Base-by-base conservation (phyloP, 805 yeast genomes). In the Myxozyma monticola region DNA sequence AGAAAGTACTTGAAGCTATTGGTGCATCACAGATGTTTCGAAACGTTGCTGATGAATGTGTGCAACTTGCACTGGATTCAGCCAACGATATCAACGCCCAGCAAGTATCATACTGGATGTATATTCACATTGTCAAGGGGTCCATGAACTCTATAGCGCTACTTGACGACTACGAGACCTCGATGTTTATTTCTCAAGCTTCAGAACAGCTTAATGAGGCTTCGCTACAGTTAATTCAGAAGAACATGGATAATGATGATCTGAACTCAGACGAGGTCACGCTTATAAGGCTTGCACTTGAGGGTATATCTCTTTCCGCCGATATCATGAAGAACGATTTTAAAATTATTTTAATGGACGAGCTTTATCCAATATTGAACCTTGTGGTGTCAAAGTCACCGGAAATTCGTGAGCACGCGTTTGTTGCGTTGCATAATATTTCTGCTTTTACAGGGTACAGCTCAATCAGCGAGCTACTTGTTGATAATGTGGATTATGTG, bases 401-500 rank as follows among this genome's bases (percentile, higher is more conserved):
- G 26, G 36, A 66, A 53, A 65, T 79, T 6, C 64, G 84, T 56
- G 53, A 72, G 49, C 76, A 72, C 61, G 79, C 96, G 31, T 77
- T 78, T 56, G 54, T 63, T 1, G 79, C 88, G 0, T 68, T 80
- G 2, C 50, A 70, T 17, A 69, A 78, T 2, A 68, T 90, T 4
- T 77, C 87, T 0, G 57, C 66, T 8, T 64, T 71, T 3, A 69
- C 81, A 10, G 84, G 83, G 52, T 67, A 67, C 45, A 65, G 68
- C 14, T 79, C 88, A 0, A 66, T 90, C 1, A 70, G 70, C 29
- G 66, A 67, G 2, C 63, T 91, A 51, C 72, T 93, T 1, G 61
- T 75, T 31, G 80, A 79, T 22, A 91, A 89, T 64, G 75, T 81
- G 49, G 96, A 91, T 60, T 90, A 90, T 62, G 67, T 91, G 17